Evolutionary conservation across 1,139 yeast species (phyloP), one percentile per base, ranked within the genome.

Genomic region (Arxiozyma slooffiae): DNA sequence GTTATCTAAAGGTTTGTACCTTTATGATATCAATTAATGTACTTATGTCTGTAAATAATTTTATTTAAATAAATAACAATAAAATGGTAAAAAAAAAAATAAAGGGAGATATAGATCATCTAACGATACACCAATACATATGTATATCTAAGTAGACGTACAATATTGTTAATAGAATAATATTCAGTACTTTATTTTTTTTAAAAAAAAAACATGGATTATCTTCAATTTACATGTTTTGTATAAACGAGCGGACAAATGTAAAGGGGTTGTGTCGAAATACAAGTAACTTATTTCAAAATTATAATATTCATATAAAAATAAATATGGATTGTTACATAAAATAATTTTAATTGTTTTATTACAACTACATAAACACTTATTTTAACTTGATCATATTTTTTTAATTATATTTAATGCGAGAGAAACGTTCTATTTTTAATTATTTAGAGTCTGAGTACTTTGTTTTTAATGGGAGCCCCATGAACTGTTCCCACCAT

Each of bases 1-100:
- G 67, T 79, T 80, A 2, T 54, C 71, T 17, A 36, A 22, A 18
- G 26, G 20, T 23, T 22, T 16, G n/a, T 16, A 30, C 14, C 45
- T 21, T 26, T 22, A 22, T 22, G 20, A 24, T 30, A 43, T n/a
- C 37, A 44, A 44, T 20, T 8, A 17, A 21, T 24, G 18, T 14
- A 30, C 9, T 30, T 3, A 30, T 30, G 6, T 30, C 36, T 30
- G 36, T 30, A 30, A 30, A 30, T 30, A 30, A n/a, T 30, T 14
- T 8, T 14, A 30, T 30, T 16, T 14, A 14, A 4, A 14, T 30
- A 30, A 14, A 30, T 4, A 30, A 30, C 36, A 30, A 11, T 30
- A 30, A 30, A 30, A 30, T 11, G 14, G 7, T 4, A 30, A 14
- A 11, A 30, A 14, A 14, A 11, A 30, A n/a, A n/a, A n/a, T n/a